phyloP scores from a whole-genome alignment of 495 filamentous ascomycete genomes.

The Cladorrhinum samala region DNA sequence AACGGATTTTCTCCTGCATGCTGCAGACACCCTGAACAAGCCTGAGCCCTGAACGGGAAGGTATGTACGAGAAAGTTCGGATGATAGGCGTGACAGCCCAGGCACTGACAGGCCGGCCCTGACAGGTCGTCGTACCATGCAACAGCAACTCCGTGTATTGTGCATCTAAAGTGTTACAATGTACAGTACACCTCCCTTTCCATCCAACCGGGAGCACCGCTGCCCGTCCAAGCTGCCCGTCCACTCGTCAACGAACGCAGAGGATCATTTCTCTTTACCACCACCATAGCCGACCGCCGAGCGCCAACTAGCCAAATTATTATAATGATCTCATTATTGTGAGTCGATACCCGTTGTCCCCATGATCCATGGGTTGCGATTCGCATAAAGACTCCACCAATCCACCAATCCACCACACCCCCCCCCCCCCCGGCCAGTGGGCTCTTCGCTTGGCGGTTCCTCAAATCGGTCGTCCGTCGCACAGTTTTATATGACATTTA shows the following conservation, averaged over 20 bases:
- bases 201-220: neutral
- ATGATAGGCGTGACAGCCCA: neutral
- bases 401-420: neutral
- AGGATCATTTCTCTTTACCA: too few relatives aligned
- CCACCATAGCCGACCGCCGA: too few relatives aligned
- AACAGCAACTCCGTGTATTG: too few relatives aligned
- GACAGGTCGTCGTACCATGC: neutral
- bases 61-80: neutral
- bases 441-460: neutral
- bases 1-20: neutral
- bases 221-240: neutral
- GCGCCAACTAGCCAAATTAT: too few relatives aligned
- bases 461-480: conserved; percentile 1
- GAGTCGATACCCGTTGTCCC: too few relatives aligned
- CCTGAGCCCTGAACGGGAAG: neutral
- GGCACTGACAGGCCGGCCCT: neutral
- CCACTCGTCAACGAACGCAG: neutral
- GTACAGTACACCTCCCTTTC: neutral
- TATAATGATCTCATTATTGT: too few relatives aligned
- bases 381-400: conserved; percentile 17
- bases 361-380: neutral
- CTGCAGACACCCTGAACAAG: neutral
- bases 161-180: too few relatives aligned
- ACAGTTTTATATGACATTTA: neutral
- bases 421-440: conserved; percentile 1